Base-by-base conservation (phyloP, 2,329 filamentous ascomycete species). In the Huntiella omanensis region DNA sequence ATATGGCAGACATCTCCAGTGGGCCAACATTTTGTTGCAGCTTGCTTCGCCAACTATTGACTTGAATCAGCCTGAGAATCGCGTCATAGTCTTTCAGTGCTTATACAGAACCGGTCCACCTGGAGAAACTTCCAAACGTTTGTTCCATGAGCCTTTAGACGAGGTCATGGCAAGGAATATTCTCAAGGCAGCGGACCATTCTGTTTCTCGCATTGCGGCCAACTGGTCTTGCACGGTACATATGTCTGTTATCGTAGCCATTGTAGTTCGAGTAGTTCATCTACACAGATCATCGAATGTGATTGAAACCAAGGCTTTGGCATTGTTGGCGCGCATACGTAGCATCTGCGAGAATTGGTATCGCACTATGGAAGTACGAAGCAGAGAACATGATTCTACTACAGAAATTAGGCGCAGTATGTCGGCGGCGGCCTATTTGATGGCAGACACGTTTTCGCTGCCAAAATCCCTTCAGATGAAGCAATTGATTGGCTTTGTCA, bases 21-120 rank as follows among this genome's bases (percentile, higher is more conserved):
- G 73, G 68, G 53, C 61, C 6, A 78, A 76, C 45, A 66, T 80
- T 3, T 54, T 74, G 0, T 53, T 61, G 1, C 67, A 77, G 52
- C 55, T 80, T 3, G 55, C 58, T 0, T 58, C 60, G 1, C 65
- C 68, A 0, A 59, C 59, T 1, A 45, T 80, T 0, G 66, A 73
- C 39, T 67, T 74, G 33, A 68, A 65, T 8, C 67, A 68, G 37
- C 49, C 58, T 0, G 68, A 73, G 37, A 68, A 69, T 0, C 57
- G 58, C 4, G 51, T 66, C 2, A 53, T 76, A 0, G 44, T 77
- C 1, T 53, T 64, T 2, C 74, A 80, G 50, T 59, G 63, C 0
- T 59, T 64, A 7, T 61, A 64, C 50, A 67, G 75, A 55, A 61
- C 61, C 2, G 69, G 74, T 0, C 60, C 62, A 2, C 35, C 52